Evolutionary conservation across 768 basidiomycete species (phyloP).

Genomic region (Dentipellis fragilis): DNA sequence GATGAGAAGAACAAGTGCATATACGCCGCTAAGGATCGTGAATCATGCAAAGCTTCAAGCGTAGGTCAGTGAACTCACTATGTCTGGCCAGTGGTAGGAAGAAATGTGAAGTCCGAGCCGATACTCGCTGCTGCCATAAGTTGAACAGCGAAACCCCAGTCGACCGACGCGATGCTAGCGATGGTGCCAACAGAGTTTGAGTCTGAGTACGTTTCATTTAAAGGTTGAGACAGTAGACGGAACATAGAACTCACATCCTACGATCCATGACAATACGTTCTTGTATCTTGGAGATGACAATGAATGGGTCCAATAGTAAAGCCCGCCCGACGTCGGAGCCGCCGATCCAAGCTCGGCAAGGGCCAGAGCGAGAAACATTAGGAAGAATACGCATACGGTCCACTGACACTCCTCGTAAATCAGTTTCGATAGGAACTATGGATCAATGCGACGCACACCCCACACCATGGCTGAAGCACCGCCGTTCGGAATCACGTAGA

Average conservation of each 20-base stretch:
- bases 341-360: slow-evolving; percentile 27
- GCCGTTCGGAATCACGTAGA: slow-evolving; percentile 21
- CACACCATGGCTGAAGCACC: slow-evolving; percentile 24
- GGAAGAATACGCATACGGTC: slow-evolving; percentile 23
- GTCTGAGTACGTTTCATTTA: slow-evolving; percentile 11
- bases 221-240: no score
- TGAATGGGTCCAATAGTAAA: slow-evolving; percentile 29
- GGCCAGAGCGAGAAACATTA: slow-evolving; percentile 23
- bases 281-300: slow-evolving; percentile 22
- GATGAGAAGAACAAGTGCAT: slow-evolving; percentile 39
- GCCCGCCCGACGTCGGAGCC: slow-evolving; percentile 26
- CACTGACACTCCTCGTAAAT: slow-evolving; percentile 17
- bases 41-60: no score
- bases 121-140: slow-evolving; percentile 56
- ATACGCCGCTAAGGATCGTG: slow-evolving; percentile 37
- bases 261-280: slow-evolving; percentile 29
- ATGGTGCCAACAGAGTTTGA: slow-evolving; percentile 28
- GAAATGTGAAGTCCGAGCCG: slow-evolving; percentile 24
- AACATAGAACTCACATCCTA: slow-evolving; percentile 22
- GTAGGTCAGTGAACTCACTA: slow-evolving; percentile 25
- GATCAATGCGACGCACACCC: slow-evolving; percentile 14
- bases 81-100: slow-evolving; percentile 25
- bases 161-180: slow-evolving; percentile 23
- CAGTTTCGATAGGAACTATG: no score
- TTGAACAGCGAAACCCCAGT: slow-evolving; percentile 58